phyloP scores from a whole-genome alignment of 2,329 filamentous ascomycete genomes.

The Cladosporium sp. region DNA sequence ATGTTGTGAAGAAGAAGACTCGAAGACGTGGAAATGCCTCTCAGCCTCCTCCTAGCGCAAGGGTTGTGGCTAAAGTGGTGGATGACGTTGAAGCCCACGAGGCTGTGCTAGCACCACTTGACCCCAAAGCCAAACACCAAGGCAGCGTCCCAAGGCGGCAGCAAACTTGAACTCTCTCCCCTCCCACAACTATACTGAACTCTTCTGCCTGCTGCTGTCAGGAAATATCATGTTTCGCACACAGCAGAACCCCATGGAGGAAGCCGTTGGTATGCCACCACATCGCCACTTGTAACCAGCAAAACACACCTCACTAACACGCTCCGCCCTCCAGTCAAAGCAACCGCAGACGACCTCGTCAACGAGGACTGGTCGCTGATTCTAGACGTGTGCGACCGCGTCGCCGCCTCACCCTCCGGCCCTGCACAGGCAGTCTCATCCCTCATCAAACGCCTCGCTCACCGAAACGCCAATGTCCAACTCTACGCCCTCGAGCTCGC shows the following conservation, averaged over 20 bases:
- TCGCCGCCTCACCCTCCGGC: conserved; percentile 31
- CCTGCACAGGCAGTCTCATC: conserved; percentile 63
- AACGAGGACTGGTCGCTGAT: conserved; percentile 72
- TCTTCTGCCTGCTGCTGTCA: conserved; percentile 15
- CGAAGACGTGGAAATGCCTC: too few species aligned
- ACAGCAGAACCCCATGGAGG: conserved; percentile 58
- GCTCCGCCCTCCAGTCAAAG: conserved; percentile 56
- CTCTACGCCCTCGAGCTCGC: conserved; percentile 92
- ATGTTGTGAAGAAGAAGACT: too few species aligned
- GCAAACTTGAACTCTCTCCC: not conserved
- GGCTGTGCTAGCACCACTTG: not conserved
- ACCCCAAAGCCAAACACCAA: not conserved
- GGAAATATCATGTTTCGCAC: conserved; percentile 43
- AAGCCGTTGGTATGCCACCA: conserved; percentile 55
- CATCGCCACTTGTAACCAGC: not conserved
- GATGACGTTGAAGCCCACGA: too few species aligned
- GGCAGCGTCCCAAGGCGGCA: not conserved
- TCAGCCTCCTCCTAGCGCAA: too few species aligned
- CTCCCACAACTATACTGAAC: not conserved
- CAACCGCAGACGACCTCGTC: conserved; percentile 98
- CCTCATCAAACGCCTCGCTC: conserved; percentile 86
- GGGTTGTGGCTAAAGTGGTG: too few species aligned
- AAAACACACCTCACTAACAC: conserved; percentile 23
- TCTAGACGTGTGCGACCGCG: conserved; percentile 43
- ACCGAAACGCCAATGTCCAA: conserved; percentile 94